A percentile compares a stretch with the other conserved stretches of the same genome.
These are phyloP conservation scores for Helicostylum pulchrum DNA, from an alignment of 192 early-diverging fungal genomes.

Conservation along the genomic window DNA sequence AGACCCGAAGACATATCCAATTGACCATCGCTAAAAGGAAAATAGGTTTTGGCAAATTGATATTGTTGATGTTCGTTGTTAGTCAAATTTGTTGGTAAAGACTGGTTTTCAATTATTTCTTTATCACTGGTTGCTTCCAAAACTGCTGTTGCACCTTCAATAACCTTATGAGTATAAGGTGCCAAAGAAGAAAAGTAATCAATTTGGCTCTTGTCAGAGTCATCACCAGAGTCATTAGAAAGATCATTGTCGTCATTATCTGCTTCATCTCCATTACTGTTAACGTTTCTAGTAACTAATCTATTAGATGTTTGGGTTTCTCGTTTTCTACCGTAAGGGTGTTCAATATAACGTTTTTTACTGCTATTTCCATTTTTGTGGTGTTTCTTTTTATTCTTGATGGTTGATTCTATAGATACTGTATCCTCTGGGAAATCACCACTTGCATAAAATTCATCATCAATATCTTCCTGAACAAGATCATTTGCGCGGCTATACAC, in stretches of 20 bases:
- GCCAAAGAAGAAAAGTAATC: slow-evolving; percentile 29
- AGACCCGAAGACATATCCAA: not conserved
- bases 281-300: not conserved
- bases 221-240: slow-evolving; percentile 29
- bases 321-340: not conserved
- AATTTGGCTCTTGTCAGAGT: not conserved
- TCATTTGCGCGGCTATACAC: slow-evolving; percentile 53
- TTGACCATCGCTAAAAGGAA: slow-evolving; percentile 16
- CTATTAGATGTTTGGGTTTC: not conserved
- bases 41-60: slow-evolving; percentile 2
- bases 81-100: not conserved
- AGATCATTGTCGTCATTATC: slow-evolving; percentile 33
- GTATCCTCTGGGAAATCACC: slow-evolving; percentile 26
- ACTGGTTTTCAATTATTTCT: not conserved
- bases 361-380: too few relatives aligned
- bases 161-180: slow-evolving; percentile 9
- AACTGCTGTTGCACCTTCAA: not conserved
- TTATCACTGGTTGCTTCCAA: not conserved
- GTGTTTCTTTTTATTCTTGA: not conserved
- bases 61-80: not conserved
- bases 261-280: slow-evolving; percentile 30
- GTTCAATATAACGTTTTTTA: not conserved
- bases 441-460: slow-evolving; percentile 45
- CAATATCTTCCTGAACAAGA: slow-evolving; percentile 53
- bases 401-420: not conserved